Evolutionary conservation across 1,139 yeast species (phyloP), one percentile per base, ranked within the genome.

Genomic region (Scheffersomyces illinoinensis): DNA sequence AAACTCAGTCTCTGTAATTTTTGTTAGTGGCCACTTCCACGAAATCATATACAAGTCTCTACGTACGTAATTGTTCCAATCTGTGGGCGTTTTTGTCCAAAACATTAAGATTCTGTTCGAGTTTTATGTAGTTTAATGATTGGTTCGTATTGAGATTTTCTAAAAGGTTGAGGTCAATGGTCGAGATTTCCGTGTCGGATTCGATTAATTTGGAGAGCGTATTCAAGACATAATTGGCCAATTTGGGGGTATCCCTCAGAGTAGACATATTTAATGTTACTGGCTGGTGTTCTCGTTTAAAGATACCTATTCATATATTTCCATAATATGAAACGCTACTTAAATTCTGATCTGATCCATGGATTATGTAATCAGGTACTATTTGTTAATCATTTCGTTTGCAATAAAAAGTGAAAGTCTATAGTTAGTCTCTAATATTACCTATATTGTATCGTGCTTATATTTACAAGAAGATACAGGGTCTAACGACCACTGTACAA

Each of bases 81-180:
- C 68, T 69, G 0, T 70, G 69, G 3, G 80, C 70, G 60, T 78
- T 77, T 46, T 69, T 64, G 54, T 78, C 78, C 48, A 86, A 61
- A 5, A 67, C 68, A 56, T 76, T 76, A 52, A 85, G 66, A 53
- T 81, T 82, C 58, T 79, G 79, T 58, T 85, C 88, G 53, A 85
- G 70, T 64, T 84, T 85, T 60, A 85, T 82, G 66, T 84, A 85
- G 64, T 83, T 83, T 62, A 86, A 71, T 1, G 88, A 82, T 56
- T 86, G 85, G 58, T 85, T 78, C 20, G 89, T 86, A 67, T 87
- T 87, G 58, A 85, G 71, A 64, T 85, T 84, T 59, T 85, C 86
- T 53, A 86, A 65, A 12, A 84, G 69, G 62, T 82, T 84, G 64
- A 87, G 72, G 61, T 85, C 89, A 20, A 81, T 74, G 7, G 83